phyloP scores from a whole-genome alignment of 2,329 filamentous ascomycete genomes.

The Fusarium sp. region DNA sequence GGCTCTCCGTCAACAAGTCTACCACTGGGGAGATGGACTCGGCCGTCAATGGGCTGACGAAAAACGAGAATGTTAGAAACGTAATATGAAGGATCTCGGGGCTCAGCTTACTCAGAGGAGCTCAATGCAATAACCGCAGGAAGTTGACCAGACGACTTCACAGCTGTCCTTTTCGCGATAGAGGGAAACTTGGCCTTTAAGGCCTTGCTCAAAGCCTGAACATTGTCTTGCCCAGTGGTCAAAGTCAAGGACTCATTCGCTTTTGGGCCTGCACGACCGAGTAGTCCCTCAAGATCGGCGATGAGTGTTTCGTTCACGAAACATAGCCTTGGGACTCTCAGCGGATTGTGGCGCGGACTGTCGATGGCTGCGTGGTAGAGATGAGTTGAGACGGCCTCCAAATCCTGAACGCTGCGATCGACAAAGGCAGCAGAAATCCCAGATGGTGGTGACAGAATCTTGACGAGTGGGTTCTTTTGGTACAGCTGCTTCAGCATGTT shows the following conservation, averaged over 20 bases:
- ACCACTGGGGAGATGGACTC: not conserved
- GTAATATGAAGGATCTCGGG: accelerated
- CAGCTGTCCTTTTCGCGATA: not conserved
- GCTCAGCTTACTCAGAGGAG: not conserved
- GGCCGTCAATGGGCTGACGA: not conserved
- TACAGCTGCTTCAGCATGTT: not conserved
- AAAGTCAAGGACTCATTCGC: not conserved
- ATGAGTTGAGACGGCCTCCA: not conserved
- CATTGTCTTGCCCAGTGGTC: not conserved
- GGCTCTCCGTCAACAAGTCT: not conserved
- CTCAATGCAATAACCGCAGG: not conserved
- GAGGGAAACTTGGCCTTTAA: not conserved
- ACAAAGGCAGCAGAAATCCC: not conserved
- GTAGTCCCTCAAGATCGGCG: not conserved
- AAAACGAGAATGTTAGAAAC: not conserved
- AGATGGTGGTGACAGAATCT: not conserved
- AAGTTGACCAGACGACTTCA: not conserved
- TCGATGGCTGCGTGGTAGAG: not conserved
- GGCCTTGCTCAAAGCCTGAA: not conserved
- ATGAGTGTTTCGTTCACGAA: not conserved
- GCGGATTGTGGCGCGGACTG: not conserved
- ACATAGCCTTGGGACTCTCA: not conserved
- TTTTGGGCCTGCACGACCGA: not conserved
- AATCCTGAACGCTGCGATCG: not conserved
- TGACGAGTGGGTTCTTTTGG: not conserved